phyloP scores from a whole-genome alignment of 176 grass and related monocot species.

The Pontederia paniculata region DNA sequence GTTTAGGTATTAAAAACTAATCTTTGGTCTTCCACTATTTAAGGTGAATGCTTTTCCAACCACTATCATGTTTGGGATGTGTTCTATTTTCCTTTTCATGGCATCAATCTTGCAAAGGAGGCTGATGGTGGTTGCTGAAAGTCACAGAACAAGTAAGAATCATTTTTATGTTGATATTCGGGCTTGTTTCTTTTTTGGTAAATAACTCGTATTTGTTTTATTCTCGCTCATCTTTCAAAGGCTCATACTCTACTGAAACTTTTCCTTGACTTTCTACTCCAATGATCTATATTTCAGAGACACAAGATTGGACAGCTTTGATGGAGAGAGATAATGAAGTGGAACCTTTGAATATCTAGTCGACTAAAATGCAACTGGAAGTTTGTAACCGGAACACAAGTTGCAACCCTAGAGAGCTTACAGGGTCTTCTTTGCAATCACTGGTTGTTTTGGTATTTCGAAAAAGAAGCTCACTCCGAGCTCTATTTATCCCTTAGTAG shows the following conservation, averaged over 20 bases:
- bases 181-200: background rate
- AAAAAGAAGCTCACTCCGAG: no score
- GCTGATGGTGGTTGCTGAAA: conserved; percentile 72
- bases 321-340: conserved; percentile 40
- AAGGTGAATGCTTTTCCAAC: conserved; percentile 92
- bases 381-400: no score
- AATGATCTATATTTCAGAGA: background rate
- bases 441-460: no score
- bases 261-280: background rate
- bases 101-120: conserved; percentile 88
- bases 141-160: conserved; percentile 56
- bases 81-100: conserved; percentile 89
- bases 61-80: conserved; percentile 94
- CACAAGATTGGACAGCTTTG: conserved; percentile 29
- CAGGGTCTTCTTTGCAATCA: no score
- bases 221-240: background rate
- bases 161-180: conserved; percentile 3
- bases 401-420: no score
- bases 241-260: no score
- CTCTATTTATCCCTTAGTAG: no score
- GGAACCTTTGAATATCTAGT: conserved; percentile 51
- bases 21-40: background rate
- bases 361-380: background rate
- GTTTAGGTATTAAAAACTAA: background rate
- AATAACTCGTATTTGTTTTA: background rate